Percentiles rank a stretch among this genome's conserved stretches.
Conservation (phyloP, 495 filamentous ascomycete genomes). For the Penicillium soppii region DNA sequence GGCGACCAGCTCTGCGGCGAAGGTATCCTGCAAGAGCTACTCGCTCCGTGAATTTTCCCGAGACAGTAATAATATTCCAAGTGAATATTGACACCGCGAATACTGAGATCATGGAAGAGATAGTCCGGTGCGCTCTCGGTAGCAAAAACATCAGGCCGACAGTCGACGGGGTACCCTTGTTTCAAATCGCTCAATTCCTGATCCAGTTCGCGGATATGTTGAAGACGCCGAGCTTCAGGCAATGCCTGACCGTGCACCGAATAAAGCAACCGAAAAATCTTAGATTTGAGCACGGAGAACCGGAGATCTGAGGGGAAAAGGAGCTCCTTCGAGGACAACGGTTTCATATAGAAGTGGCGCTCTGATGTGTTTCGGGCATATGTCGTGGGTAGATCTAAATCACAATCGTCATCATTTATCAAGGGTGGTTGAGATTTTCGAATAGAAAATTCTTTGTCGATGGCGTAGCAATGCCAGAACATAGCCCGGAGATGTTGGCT, state of each 20-base stretch:
- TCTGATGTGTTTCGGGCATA: constrained; percentile 21
- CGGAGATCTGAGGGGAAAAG: constrained; percentile 31
- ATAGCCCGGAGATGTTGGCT: constrained; percentile 28
- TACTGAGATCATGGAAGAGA: constrained; percentile 27
- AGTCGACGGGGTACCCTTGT: constrained; percentile 16
- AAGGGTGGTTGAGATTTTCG: constrained; percentile 25
- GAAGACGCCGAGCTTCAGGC: constrained; percentile 21
- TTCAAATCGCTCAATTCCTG: constrained; percentile 25
- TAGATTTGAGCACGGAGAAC: constrained; percentile 28
- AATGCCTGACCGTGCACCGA: constrained; percentile 11
- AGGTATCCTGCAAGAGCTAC: constrained; percentile 3
- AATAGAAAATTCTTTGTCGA: constrained; percentile 35
- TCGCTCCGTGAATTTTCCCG: constrained; percentile 28
- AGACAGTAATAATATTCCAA: constrained; percentile 32
- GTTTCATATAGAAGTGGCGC: constrained; percentile 21
- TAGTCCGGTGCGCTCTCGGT: constrained; percentile 21
- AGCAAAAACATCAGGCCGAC: constrained; percentile 22
- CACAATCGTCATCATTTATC: constrained; percentile 31
- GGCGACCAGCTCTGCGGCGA: constrained; percentile 1
- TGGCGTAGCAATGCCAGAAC: constrained; percentile 38
- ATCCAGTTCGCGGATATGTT: constrained; percentile 28
- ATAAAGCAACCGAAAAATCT: constrained; percentile 26
- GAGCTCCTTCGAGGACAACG: constrained; percentile 21
- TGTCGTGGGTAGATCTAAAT: constrained; percentile 25
- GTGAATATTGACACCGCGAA: constrained; percentile 28